Evolutionary conservation across 78 protist species (phyloP).

Genomic region (Bodo saltans): DNA sequence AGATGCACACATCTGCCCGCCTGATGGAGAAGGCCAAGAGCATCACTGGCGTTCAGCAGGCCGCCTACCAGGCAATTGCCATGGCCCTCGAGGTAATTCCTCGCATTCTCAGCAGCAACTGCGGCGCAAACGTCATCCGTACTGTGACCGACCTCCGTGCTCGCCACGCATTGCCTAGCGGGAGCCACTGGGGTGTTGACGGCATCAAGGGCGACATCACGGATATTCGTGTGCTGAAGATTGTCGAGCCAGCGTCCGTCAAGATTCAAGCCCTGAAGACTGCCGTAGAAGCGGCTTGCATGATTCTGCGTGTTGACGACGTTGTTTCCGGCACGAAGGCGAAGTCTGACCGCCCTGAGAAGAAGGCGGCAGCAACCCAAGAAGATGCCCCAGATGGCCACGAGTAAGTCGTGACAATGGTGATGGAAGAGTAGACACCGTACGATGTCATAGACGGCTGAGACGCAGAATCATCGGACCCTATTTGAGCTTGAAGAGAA

Average conservation of each 20-base stretch:
- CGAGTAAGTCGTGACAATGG: no score
- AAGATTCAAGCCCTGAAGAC: conserved; percentile 94
- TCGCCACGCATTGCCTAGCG: conserved; percentile 74
- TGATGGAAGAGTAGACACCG: no score
- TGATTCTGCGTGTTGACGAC: conserved; percentile 94
- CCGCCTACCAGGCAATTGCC: conserved; percentile 89
- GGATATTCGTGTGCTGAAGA: conserved; percentile 77
- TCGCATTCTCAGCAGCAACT: conserved; percentile 94
- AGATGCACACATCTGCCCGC: conserved; percentile 83
- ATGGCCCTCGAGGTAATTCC: conserved; percentile 91
- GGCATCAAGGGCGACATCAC: conserved; percentile 79
- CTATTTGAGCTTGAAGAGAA: no score
- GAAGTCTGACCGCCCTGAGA: no score
- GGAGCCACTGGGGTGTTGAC: conserved; percentile 87
- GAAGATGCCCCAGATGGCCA: no score
- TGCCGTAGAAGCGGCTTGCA: conserved; percentile 91
- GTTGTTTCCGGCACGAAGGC: conserved; percentile 82
- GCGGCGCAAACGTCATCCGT: conserved; percentile 93
- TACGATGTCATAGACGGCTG: no score
- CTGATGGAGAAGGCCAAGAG: conserved; percentile 70
- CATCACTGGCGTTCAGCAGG: conserved; percentile 82
- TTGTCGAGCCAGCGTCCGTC: conserved; percentile 94
- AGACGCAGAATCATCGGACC: no score
- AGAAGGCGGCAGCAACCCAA: no score
- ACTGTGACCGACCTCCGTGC: conserved; percentile 95